These are phyloP conservation scores for Aspergillus floridensis DNA, from an alignment of 2,329 filamentous ascomycete species.

Conservation along the genomic window DNA sequence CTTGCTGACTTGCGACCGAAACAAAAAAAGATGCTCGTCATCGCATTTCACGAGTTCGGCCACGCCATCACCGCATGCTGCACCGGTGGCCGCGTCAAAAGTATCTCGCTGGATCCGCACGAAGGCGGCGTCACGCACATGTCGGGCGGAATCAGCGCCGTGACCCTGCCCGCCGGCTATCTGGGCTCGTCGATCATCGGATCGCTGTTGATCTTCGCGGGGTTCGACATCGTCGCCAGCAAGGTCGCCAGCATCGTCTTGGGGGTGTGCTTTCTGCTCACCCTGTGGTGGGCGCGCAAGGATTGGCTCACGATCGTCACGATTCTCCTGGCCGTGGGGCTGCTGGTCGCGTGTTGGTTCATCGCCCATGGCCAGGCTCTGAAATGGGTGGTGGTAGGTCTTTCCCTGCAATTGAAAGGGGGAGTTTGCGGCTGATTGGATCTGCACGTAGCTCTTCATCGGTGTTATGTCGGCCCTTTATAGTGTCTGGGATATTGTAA, in stretches of 20 bases:
- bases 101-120: constrained; percentile 69
- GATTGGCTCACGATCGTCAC: constrained; percentile 76
- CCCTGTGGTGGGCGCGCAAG: constrained; percentile 74
- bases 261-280: constrained; percentile 72
- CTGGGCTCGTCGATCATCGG: constrained; percentile 75
- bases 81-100: constrained; percentile 71
- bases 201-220: constrained; percentile 73
- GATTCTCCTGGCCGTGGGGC: constrained; percentile 65
- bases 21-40: constrained; percentile 65
- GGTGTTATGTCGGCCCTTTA: constrained; percentile 80
- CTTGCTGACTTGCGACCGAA: background rate
- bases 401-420: constrained; percentile 1
- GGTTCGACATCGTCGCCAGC: constrained; percentile 76
- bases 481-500: constrained; percentile 75
- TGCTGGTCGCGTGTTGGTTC: constrained; percentile 75
- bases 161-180: constrained; percentile 76
- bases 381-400: constrained; percentile 64
- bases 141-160: constrained; percentile 65
- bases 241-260: constrained; percentile 74
- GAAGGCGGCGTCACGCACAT: constrained; percentile 79
- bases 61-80: constrained; percentile 71
- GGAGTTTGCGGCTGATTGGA: constrained; percentile 6
- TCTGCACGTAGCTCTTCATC: constrained; percentile 61
- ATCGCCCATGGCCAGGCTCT: constrained; percentile 72
- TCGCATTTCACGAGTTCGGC: constrained; percentile 77